phyloP scores from a whole-genome alignment of 768 basidiomycete species.

The Pleurotus pulmonarius region DNA sequence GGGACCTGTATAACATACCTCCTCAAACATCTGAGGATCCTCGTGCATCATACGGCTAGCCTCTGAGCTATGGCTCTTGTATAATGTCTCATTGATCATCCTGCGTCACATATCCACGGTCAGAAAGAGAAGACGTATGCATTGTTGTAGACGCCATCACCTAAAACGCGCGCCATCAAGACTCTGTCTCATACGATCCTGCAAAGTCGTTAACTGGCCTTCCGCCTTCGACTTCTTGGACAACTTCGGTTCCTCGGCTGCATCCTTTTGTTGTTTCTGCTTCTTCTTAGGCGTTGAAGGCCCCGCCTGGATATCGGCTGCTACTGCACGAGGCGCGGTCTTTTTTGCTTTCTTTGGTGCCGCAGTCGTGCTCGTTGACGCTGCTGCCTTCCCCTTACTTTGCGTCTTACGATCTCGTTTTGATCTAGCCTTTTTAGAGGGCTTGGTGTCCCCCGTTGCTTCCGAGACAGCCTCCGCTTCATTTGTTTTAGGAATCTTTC shows the following conservation, averaged over 20 bases:
- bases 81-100: constrained; percentile 89
- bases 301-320: not conserved
- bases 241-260: not conserved
- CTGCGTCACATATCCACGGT: constrained; percentile 30
- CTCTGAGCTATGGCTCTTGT: constrained; percentile 76
- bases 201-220: constrained; percentile 60
- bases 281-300: constrained; percentile 15
- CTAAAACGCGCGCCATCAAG: constrained; percentile 87
- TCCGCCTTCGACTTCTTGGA: too few species aligned
- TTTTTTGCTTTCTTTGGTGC: not conserved
- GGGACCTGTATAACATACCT: constrained; percentile 44
- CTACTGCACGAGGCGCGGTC: not conserved
- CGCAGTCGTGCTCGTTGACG: too few species aligned
- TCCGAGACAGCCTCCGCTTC: not conserved
- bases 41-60: constrained; percentile 81
- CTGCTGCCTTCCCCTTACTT: too few species aligned
- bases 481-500: constrained; percentile 11
- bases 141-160: constrained; percentile 32
- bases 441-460: not conserved
- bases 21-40: constrained; percentile 77
- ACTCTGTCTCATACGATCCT: constrained; percentile 73
- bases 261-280: constrained; percentile 11
- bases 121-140: not conserved
- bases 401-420: too few species aligned
- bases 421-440: too few species aligned